A percentile compares a stretch with the other conserved stretches of the same genome.
Evolutionary conservation across 306 rosid genomes (phyloP).

Genomic region (Cucurbita moschata): DNA sequence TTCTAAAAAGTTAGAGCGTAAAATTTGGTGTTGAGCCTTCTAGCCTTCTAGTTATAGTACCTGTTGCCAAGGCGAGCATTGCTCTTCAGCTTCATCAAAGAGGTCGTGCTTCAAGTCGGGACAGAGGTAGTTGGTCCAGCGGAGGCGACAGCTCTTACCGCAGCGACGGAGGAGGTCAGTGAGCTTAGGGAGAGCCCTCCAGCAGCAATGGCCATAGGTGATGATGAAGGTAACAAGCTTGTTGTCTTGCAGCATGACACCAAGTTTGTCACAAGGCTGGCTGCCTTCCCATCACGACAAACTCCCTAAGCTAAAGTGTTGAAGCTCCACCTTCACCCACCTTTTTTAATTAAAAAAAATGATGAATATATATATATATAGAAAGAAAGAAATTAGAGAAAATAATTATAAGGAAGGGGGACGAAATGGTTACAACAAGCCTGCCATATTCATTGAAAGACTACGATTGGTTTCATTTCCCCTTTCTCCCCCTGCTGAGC

Average conservation of each 20-base stretch:
- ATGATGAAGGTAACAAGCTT: slow-evolving; percentile 62
- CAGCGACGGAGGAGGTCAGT: slow-evolving; percentile 69
- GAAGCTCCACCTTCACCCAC: neutral
- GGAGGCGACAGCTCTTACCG: slow-evolving; percentile 90
- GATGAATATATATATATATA: too few species aligned
- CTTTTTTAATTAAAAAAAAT: neutral
- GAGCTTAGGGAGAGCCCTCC: slow-evolving; percentile 90
- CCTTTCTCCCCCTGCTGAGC: too few species aligned
- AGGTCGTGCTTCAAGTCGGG: slow-evolving; percentile 87
- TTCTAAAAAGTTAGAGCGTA: neutral
- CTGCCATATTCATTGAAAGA: neutral
- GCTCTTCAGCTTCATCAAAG: slow-evolving; percentile 59
- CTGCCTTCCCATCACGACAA: slow-evolving; percentile 66
- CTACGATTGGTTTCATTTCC: too few species aligned
- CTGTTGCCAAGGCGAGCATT: slow-evolving; percentile 78
- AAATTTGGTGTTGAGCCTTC: neutral
- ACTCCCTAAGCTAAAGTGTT: neutral
- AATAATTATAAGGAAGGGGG: neutral
- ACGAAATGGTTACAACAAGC: neutral
- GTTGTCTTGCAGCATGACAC: slow-evolving; percentile 76
- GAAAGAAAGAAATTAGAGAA: neutral
- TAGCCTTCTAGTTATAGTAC: slow-evolving; percentile 6
- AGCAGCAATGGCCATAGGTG: slow-evolving; percentile 75
- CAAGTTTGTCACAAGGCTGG: slow-evolving; percentile 78
- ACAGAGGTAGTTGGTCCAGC: slow-evolving; percentile 89